Conservation (phyloP, 306 rosid species). For the Gillenia trifoliata region DNA sequence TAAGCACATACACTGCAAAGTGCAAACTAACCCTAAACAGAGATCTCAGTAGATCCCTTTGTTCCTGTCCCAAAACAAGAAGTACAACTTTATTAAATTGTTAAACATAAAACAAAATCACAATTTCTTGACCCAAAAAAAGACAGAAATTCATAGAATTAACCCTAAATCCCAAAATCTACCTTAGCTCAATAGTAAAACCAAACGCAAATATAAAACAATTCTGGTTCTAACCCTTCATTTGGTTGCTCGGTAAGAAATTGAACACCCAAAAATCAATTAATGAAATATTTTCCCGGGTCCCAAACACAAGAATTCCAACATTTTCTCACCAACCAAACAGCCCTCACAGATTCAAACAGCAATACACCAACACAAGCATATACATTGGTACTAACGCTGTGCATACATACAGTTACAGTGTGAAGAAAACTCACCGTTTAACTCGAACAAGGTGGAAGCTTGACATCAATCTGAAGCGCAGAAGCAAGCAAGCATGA, state of each 20-base stretch:
- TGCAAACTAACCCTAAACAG: slow-evolving; percentile 11
- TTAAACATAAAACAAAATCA: slow-evolving; percentile 7
- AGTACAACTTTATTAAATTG: slow-evolving; percentile 14
- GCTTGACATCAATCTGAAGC: background rate
- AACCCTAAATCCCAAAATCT: background rate
- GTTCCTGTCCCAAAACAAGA: slow-evolving; percentile 34
- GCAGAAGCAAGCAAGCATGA: slow-evolving; percentile 14
- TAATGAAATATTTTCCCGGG: background rate
- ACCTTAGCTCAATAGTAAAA: background rate
- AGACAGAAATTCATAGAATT: background rate
- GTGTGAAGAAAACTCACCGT: slow-evolving; percentile 15
- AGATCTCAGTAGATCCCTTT: slow-evolving; percentile 11
- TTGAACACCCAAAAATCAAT: background rate
- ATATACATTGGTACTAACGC: background rate
- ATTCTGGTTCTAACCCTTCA: slow-evolving; percentile 5
- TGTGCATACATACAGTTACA: background rate
- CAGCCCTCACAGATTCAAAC: slow-evolving; percentile 5
- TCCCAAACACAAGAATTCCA: background rate
- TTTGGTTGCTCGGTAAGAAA: slow-evolving; percentile 4
- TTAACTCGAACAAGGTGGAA: background rate
- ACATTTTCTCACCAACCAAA: slow-evolving; percentile 18
- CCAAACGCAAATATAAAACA: background rate
- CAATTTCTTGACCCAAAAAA: background rate
- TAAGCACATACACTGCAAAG: slow-evolving; percentile 13
- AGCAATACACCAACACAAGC: background rate